phyloP scores from a whole-genome alignment of 2,329 filamentous ascomycete species.

The Diaporthe nobilis region DNA sequence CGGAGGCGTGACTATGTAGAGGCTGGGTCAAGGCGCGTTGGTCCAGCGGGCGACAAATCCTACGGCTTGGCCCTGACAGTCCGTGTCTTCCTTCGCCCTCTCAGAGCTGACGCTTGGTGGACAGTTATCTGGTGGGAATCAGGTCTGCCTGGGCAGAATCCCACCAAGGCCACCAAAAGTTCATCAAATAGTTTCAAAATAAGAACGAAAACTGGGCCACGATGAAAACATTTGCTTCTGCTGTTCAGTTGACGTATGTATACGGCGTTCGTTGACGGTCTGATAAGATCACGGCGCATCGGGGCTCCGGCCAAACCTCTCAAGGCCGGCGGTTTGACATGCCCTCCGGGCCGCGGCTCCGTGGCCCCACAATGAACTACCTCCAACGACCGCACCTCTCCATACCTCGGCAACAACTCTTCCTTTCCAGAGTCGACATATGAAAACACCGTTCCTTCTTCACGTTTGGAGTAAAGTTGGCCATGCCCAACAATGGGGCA shows the following conservation, averaged over 20 bases:
- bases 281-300: conserved; percentile 17
- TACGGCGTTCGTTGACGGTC: neutral
- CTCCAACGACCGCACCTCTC: neutral
- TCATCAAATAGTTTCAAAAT: neutral
- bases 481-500: neutral
- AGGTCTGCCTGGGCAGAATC: too few relatives aligned
- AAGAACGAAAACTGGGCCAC: neutral
- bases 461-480: neutral
- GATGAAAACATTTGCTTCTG: neutral
- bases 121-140: neutral
- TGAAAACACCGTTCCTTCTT: neutral
- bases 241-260: neutral
- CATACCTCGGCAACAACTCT: conserved; percentile 8
- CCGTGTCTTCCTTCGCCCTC: conserved; percentile 7
- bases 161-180: neutral
- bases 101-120: neutral
- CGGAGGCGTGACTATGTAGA: neutral
- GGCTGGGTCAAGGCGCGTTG: neutral
- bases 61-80: neutral
- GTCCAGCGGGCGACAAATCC: neutral
- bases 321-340: neutral
- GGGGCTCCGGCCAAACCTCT: neutral
- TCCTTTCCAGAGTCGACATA: neutral
- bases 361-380: neutral
- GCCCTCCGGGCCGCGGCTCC: neutral